phyloP scores from a whole-genome alignment of 2,329 filamentous ascomycete species.

The Trichophyton equinum region DNA sequence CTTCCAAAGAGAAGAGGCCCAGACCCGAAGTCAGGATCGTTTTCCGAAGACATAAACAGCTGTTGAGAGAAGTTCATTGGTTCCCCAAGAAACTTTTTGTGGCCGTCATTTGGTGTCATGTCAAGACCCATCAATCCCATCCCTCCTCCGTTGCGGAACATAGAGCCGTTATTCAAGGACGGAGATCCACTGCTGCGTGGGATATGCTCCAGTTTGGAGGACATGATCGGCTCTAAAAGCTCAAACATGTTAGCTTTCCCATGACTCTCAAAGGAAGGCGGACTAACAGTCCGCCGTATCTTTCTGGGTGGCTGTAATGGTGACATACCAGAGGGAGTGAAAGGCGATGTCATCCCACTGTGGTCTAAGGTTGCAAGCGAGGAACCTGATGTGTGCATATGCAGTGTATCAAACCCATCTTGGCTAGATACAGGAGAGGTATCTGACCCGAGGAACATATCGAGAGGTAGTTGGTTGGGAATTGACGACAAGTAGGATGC shows the following conservation, averaged over 20 bases:
- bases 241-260: conserved; percentile 1
- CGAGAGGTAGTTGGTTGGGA: conserved; percentile 6
- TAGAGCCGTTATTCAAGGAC: neutral
- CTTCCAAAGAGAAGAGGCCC: conserved; percentile 6
- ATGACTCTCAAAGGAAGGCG: neutral
- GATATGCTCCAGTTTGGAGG: conserved; percentile 1
- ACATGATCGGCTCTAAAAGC: conserved; percentile 3
- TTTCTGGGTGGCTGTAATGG: conserved; percentile 5
- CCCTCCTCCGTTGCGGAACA: neutral
- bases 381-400: neutral
- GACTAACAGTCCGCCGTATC: conserved; percentile 6
- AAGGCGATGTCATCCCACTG: conserved; percentile 6
- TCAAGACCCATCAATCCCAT: neutral
- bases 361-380: neutral
- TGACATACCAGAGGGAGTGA: conserved; percentile 5
- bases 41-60: conserved; percentile 5
- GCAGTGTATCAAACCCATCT: conserved; percentile 5
- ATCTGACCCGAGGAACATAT: conserved; percentile 9
- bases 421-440: conserved; percentile 1
- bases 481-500: neutral
- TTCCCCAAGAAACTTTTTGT: conserved; percentile 4
- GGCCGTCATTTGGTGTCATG: neutral
- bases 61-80: conserved; percentile 4
- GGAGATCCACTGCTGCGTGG: neutral
- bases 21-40: conserved; percentile 5